Evolutionary conservation across 768 basidiomycete species (phyloP).

Genomic region (Lyophyllum decastes): DNA sequence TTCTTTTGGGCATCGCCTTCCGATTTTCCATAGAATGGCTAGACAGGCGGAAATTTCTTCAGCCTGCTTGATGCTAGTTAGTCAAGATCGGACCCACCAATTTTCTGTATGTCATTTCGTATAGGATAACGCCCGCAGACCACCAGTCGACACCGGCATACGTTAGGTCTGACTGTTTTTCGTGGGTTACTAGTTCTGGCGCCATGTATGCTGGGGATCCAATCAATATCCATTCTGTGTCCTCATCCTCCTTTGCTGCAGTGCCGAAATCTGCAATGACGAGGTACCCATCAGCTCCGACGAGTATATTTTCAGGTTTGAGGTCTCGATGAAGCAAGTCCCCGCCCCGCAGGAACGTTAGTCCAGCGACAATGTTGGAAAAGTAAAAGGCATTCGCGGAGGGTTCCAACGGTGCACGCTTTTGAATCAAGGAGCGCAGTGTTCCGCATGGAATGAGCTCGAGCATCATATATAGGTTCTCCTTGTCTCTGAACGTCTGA

Average conservation of each 20-base stretch:
- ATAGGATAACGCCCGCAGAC: slow-evolving; percentile 50
- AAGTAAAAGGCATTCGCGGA: slow-evolving; percentile 49
- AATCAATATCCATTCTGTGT: slow-evolving; percentile 30
- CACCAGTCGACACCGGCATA: slow-evolving; percentile 53
- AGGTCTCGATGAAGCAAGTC: slow-evolving; percentile 56
- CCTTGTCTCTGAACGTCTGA: slow-evolving; percentile 44
- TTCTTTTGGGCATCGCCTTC: slow-evolving; percentile 27
- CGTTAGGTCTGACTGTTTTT: slow-evolving; percentile 13
- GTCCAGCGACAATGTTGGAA: slow-evolving; percentile 50
- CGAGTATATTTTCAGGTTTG: slow-evolving; percentile 59
- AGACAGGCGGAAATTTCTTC: neutral
- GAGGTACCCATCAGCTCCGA: slow-evolving; percentile 59
- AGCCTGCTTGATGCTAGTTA: neutral
- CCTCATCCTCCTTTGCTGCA: slow-evolving; percentile 25
- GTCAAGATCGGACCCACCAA: slow-evolving; percentile 27
- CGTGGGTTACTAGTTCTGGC: slow-evolving; percentile 41
- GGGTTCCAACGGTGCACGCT: slow-evolving; percentile 30
- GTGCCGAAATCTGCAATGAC: slow-evolving; percentile 53
- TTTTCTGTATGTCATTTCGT: slow-evolving; percentile 49
- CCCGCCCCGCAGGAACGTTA: slow-evolving; percentile 46
- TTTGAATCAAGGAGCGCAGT: slow-evolving; percentile 37
- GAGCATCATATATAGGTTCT: slow-evolving; percentile 50
- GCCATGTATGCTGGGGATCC: slow-evolving; percentile 53
- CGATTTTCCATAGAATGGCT: slow-evolving; percentile 19
- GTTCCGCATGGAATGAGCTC: slow-evolving; percentile 51